Base-by-base conservation (phyloP, 805 yeast genomes). In the Starmera quercuum region DNA sequence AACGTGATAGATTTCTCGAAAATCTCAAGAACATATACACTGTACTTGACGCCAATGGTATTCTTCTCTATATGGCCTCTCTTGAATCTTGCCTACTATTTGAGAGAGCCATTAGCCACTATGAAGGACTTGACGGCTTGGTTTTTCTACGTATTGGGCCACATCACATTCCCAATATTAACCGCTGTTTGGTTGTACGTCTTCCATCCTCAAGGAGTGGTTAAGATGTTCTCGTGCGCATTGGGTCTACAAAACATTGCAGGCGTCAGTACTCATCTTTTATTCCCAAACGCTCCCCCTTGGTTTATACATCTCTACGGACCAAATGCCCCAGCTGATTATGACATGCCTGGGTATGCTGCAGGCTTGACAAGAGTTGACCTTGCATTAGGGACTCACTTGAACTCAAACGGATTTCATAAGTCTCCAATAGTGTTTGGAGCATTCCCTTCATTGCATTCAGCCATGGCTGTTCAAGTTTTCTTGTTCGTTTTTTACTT, bases 261-360 rank as follows among this genome's bases (percentile, higher is more conserved):
- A 2, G 82, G 83, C 17, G 77, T 77, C 0, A 26, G 66, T 25
- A 79, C 84, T 3, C 85, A 78, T 51, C 49, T 80, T 24, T 31
- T 66, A 6, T 63, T 78, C 51, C 88, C 88, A 18, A 78, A 74
- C 49, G 83, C 85, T 1, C 83, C 87, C 1, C 87, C 87, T 4
- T 76, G 85, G 79, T 80, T 77, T 51, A 71, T 76, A 30, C 78
- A 73, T 47, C 40, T 74, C 39, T 67, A 79, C 43, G 83, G 85
- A 4, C 66, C 68, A 16, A 70, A 73, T 41, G 68, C 49, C 36
- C 59, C 51, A 8, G 80, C 82, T 2, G 63, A 67, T 40, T 80
- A 79, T 51, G 72, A 70, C 21, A 75, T 75, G 68, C 69, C 70
- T 11, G 84, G 84, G 11, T 80, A 71, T 47, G 81, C 84, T 2